Evolutionary conservation across 2,329 filamentous ascomycete species (phyloP), one percentile per base, ranked within the genome.

Genomic region (Sclerotinia glacialis): DNA sequence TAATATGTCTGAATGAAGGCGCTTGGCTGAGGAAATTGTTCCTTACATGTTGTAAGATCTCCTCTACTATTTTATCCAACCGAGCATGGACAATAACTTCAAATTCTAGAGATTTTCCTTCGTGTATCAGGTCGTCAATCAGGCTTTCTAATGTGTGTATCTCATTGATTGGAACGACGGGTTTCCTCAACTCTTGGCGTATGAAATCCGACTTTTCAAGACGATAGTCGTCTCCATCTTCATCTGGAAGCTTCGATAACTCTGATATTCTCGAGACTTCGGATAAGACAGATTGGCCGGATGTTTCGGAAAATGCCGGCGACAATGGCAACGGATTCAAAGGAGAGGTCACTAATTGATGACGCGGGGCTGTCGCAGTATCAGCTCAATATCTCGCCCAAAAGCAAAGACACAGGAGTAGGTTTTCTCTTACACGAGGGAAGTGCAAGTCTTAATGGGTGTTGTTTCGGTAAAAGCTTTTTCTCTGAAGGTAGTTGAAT

Each of bases 41-140:
- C 26, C 50, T 50, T 2, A 54, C 34, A n/a, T 68, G 60, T 18
- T 44, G 44, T 31, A 73, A 42, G 16, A 66, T 61, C 12, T 70
- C 71, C 40, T 70, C 70, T 1, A 73, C 42, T 21, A 73, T 67
- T 42, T 72, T 71, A 34, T 66, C 65, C 23, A 66, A 18, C 40
- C 65, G 44, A n/a, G 65, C 50, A 12, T 49, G 37, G 18, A 58
- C 59, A 49, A 66, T 64, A n/a, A 63, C n/a, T 14, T 66, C 65
- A 6, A 66, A 63, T 42, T 55, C 60, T 12, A 63, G 52, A 26
- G 65, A 44, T 18, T 31, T 12, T 0, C 50, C 59, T 62, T 58
- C 65, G 11, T 31, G 16, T 8, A 66, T 18, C 1, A 66, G 50
- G 18, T 66, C 56, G n/a, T 66, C 65, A 12, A 66, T 63, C 42